phyloP scores from a whole-genome alignment of 192 early-diverging fungal species.

The Geranomyces michiganensis region DNA sequence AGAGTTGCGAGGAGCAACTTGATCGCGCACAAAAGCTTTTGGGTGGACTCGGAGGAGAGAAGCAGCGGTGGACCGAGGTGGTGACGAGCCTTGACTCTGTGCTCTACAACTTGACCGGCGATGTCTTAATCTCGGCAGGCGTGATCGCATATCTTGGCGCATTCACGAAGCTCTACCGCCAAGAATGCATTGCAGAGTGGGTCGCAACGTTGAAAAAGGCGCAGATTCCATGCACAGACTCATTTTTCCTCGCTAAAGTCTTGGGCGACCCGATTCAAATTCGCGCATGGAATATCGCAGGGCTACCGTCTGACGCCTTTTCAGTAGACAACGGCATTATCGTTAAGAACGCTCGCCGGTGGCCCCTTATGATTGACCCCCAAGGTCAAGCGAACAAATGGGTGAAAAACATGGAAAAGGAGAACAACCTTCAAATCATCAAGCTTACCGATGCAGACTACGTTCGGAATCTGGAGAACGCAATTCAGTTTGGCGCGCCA shows the following conservation, averaged over 20 bases:
- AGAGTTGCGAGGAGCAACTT: constrained; percentile 62
- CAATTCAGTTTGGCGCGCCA: constrained; percentile 63
- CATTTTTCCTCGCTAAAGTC: constrained; percentile 57
- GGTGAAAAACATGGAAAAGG: constrained; percentile 71
- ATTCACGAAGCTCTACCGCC: constrained; percentile 62
- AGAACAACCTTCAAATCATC: constrained; percentile 63
- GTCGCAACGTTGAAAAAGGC: constrained; percentile 38
- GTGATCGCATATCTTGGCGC: constrained; percentile 67
- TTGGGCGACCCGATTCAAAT: constrained; percentile 66
- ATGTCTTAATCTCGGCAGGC: constrained; percentile 63
- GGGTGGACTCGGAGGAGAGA: constrained; percentile 63
- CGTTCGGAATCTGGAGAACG: constrained; percentile 62
- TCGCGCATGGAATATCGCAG: constrained; percentile 65
- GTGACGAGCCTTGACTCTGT: constrained; percentile 51
- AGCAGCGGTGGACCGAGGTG: constrained; percentile 66
- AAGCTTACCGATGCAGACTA: constrained; percentile 65
- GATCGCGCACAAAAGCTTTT: constrained; percentile 62
- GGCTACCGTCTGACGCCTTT: constrained; percentile 62
- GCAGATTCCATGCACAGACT: constrained; percentile 57
- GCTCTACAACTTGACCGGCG: constrained; percentile 59
- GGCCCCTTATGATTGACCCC: constrained; percentile 72
- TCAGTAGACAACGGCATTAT: constrained; percentile 70
- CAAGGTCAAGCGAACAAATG: constrained; percentile 68
- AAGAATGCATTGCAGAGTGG: constrained; percentile 54
- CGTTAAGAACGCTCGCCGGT: constrained; percentile 58